Evolutionary conservation across 2,329 filamentous ascomycete species (phyloP).

Genomic region (Beauveria caledonica): DNA sequence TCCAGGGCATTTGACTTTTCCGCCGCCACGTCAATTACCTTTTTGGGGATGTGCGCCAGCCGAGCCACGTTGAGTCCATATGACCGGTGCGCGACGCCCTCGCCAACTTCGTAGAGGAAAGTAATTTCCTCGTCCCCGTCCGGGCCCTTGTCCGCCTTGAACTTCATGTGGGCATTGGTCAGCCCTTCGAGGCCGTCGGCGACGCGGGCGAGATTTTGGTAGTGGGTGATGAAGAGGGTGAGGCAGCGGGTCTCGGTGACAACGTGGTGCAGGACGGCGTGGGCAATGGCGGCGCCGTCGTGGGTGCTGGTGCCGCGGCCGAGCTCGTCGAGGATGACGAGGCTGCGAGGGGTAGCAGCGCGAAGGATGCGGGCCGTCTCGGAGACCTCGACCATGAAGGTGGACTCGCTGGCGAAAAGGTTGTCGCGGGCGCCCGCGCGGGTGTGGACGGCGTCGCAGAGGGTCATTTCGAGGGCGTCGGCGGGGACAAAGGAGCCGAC

Average conservation of each 20-base stretch:
- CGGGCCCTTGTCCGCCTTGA: conserved; percentile 40
- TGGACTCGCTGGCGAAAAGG: conserved; percentile 87
- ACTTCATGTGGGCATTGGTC: conserved; percentile 91
- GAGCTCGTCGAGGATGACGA: conserved; percentile 91
- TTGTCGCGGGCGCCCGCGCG: conserved; percentile 96
- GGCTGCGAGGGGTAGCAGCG: conserved; percentile 70
- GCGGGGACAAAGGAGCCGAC: conserved; percentile 93
- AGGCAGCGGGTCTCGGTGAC: conserved; percentile 66
- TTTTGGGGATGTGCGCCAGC: conserved; percentile 69
- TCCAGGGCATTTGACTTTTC: conserved; percentile 76
- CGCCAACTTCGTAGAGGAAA: conserved; percentile 86
- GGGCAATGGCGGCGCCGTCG: conserved; percentile 91
- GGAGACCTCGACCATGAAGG: conserved; percentile 95
- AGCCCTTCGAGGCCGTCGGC: conserved; percentile 62
- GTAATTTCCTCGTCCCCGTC: conserved; percentile 70
- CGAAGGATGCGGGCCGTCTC: conserved; percentile 90
- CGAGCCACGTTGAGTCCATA: conserved; percentile 92
- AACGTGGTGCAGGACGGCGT: conserved; percentile 81
- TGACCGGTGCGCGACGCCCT: conserved; percentile 85
- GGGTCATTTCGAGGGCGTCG: conserved; percentile 61
- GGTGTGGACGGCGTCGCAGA: conserved; percentile 87
- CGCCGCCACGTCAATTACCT: conserved; percentile 72
- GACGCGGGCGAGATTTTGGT: conserved; percentile 72
- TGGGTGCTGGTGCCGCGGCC: conserved; percentile 91
- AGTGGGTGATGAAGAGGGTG: conserved; percentile 96